Conservation (phyloP, 2,329 filamentous ascomycete genomes). For the Arachnopeziza araneosa region DNA sequence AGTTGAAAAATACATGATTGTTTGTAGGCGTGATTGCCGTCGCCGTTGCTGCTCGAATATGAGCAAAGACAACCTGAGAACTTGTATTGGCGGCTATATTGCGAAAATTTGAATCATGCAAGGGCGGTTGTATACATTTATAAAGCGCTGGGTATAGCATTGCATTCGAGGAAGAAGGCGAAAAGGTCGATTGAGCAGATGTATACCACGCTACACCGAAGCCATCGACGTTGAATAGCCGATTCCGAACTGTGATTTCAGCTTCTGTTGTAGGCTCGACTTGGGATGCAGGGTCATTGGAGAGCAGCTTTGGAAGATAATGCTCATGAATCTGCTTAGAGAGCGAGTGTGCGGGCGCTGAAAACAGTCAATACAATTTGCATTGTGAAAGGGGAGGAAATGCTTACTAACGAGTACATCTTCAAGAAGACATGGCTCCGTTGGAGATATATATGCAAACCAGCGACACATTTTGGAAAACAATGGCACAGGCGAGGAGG, state of each 20-base stretch:
- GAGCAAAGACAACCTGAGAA: too few relatives aligned
- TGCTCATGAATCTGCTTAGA: conserved; percentile 45
- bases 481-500: too few relatives aligned
- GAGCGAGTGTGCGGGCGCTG: conserved; percentile 35
- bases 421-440: conserved; percentile 47
- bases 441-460: conserved; percentile 49
- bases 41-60: too few relatives aligned
- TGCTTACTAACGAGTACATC: conserved; percentile 43
- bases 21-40: too few relatives aligned
- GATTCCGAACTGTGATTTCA: conserved; percentile 43
- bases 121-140: too few relatives aligned
- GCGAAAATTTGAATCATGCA: too few relatives aligned
- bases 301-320: conserved; percentile 44
- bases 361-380: conserved; percentile 7
- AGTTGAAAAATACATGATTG: too few relatives aligned
- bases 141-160: conserved; percentile 13
- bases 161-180: conserved; percentile 44
- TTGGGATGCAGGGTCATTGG: conserved; percentile 37
- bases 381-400: not conserved
- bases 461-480: conserved; percentile 40
- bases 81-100: too few relatives aligned
- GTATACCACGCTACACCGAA: conserved; percentile 52
- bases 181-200: conserved; percentile 32
- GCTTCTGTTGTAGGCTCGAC: conserved; percentile 36
- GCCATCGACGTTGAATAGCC: conserved; percentile 49